A percentile compares a stretch with the other conserved stretches of the same genome.
phyloP scores from a whole-genome alignment of 768 basidiomycete species.

The Clitopilus hobsonii region DNA sequence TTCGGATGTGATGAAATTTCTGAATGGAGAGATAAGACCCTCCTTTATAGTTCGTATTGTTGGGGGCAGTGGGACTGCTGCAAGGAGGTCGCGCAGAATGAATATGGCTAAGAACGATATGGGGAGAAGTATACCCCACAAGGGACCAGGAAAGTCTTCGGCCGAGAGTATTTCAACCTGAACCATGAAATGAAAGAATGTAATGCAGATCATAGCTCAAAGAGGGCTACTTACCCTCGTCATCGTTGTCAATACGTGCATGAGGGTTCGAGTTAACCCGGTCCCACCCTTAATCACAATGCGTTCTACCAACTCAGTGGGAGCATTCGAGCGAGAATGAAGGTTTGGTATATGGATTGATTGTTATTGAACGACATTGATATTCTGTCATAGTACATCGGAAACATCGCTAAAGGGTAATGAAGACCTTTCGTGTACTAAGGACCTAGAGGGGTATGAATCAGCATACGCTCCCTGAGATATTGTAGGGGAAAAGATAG shows the following conservation, averaged over 20 bases:
- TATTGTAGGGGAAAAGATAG: too few species aligned
- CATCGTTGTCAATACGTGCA: neutral
- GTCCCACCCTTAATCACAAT: neutral
- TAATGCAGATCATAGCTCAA: neutral
- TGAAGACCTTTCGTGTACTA: too few species aligned
- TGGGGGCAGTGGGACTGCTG: slow-evolving; percentile 22
- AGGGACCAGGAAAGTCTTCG: too few species aligned
- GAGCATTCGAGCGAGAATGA: neutral
- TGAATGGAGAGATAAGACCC: slow-evolving; percentile 35
- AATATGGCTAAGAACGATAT: too few species aligned
- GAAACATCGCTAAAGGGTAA: too few species aligned
- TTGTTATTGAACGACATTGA: too few species aligned
- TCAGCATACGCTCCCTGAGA: too few species aligned
- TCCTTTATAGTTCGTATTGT: slow-evolving; percentile 14
- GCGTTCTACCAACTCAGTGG: neutral
- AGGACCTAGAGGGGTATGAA: too few species aligned
- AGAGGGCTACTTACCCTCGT: neutral
- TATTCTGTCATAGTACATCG: too few species aligned
- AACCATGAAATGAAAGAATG: too few species aligned
- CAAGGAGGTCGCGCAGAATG: slow-evolving; percentile 24
- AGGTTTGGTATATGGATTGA: neutral
- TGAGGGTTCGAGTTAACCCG: neutral
- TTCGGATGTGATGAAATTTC: slow-evolving; percentile 45
- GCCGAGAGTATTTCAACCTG: too few species aligned
- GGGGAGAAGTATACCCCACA: too few species aligned